Percentiles rank a stretch among this genome's conserved stretches.
Evolutionary conservation across 1,284 basidiomycete genomes (phyloP).

Genomic region (Fomitopsis betulina): DNA sequence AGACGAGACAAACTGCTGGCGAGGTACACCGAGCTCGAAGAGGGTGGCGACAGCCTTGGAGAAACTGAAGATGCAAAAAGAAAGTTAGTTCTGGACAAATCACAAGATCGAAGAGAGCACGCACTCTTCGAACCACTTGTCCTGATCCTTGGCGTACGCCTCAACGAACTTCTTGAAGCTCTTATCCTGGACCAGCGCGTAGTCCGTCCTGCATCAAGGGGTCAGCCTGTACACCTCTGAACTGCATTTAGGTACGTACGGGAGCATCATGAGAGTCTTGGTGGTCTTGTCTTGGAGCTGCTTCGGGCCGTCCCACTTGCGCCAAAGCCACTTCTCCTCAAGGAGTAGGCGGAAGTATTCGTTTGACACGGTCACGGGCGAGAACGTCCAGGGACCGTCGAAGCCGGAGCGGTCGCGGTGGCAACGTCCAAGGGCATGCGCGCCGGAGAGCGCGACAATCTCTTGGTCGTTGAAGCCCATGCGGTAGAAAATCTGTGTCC

Average conservation of each 20-base stretch:
- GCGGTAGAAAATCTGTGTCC: conserved; percentile 77
- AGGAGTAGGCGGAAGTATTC: conserved; percentile 89
- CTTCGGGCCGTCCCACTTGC: conserved; percentile 88
- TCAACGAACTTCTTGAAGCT: conserved; percentile 83
- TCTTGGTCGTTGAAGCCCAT: conserved; percentile 98
- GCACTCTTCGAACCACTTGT: conserved; percentile 88
- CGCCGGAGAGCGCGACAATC: conserved; percentile 92
- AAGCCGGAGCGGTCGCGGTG: conserved; percentile 83
- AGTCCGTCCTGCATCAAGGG: conserved; percentile 60
- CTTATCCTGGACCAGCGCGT: conserved; percentile 82
- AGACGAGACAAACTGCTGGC: conserved; percentile 62
- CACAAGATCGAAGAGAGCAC: conserved; percentile 23
- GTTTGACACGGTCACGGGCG: conserved; percentile 85
- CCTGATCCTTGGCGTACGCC: conserved; percentile 79
- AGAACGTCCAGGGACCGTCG: conserved; percentile 90
- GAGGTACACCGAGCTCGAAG: conserved; percentile 88
- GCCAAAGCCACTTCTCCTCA: conserved; percentile 87
- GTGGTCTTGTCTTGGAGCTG: conserved; percentile 94
- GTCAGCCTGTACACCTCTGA: background rate
- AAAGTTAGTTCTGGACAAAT: conserved; percentile 5
- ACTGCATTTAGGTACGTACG: conserved; percentile 43
- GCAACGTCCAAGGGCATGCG: conserved; percentile 94
- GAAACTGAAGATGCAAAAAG: conserved; percentile 54
- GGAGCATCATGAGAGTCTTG: conserved; percentile 91
- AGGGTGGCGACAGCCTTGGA: conserved; percentile 70